Conservation (phyloP, 129 eudicot species). For the Flaveria brownii region DNA sequence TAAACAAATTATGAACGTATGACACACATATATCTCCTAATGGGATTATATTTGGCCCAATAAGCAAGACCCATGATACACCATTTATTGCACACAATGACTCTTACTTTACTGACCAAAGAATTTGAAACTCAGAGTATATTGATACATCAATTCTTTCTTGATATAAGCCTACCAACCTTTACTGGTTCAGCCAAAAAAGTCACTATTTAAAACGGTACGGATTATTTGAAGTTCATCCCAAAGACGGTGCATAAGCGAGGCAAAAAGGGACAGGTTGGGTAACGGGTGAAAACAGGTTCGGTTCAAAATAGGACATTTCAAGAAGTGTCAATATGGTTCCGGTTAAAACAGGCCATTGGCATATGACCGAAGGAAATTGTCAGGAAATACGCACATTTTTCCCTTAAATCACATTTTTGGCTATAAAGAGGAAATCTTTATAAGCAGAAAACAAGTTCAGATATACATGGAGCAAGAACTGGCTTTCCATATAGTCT, state of each 20-base stretch:
- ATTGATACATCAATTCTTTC: background rate
- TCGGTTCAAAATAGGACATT: too few species aligned
- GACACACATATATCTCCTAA: too few species aligned
- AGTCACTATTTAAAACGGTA: background rate
- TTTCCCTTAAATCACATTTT: background rate
- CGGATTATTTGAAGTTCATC: background rate
- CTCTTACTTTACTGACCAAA: background rate
- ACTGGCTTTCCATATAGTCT: conserved; percentile 47
- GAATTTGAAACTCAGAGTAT: background rate
- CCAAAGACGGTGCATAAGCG: background rate
- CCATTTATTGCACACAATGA: too few species aligned
- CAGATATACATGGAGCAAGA: conserved; percentile 26
- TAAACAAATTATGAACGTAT: too few species aligned
- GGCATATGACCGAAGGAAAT: background rate
- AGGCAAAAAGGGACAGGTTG: background rate
- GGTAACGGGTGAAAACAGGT: background rate
- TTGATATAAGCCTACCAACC: background rate
- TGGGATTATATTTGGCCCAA: too few species aligned
- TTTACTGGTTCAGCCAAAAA: conserved; percentile 5
- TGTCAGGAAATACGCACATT: background rate
- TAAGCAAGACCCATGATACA: too few species aligned
- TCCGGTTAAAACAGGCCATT: background rate
- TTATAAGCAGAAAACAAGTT: conserved; percentile 27
- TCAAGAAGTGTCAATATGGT: background rate
- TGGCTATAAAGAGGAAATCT: background rate